A percentile compares a stretch with the other conserved stretches of the same genome.
Conservation (phyloP, 139 green algal genomes). For the Chloropicon primus region DNA sequence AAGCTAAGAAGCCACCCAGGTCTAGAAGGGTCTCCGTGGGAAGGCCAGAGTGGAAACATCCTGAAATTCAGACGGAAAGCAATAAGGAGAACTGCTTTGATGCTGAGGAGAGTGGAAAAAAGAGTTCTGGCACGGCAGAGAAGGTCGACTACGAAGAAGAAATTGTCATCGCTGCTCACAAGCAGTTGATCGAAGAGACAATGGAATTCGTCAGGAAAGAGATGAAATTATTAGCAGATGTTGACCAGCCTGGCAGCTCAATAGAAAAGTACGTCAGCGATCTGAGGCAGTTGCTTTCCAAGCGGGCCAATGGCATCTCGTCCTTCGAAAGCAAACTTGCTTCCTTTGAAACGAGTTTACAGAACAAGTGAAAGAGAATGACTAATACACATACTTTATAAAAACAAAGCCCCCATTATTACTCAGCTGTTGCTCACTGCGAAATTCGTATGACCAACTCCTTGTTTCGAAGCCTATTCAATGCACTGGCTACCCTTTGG, state of each 20-base stretch:
- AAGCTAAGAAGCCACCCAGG: constrained; percentile 7
- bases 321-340: too few relatives aligned
- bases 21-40: constrained; percentile 12
- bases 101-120: background rate
- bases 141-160: constrained; percentile 57
- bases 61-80: constrained; percentile 15
- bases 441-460: background rate
- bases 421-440: too few relatives aligned
- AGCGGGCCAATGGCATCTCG: background rate
- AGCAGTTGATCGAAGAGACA: constrained; percentile 68
- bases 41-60: constrained; percentile 61
- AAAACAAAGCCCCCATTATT: too few relatives aligned
- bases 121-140: background rate
- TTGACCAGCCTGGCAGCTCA: constrained; percentile 60
- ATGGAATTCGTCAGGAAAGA: constrained; percentile 71
- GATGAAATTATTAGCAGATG: constrained; percentile 47
- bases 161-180: constrained; percentile 70
- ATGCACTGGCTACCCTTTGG: too few relatives aligned
- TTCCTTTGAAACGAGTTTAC: too few relatives aligned
- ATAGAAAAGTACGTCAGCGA: constrained; percentile 63
- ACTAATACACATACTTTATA: too few relatives aligned
- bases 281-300: constrained; percentile 38
- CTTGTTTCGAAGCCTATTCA: background rate
- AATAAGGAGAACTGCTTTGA: background rate
- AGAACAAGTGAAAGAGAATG: too few relatives aligned